Evolutionary conservation across 257 asterid species (phyloP).

Genomic region (Solanum paucissectum): DNA sequence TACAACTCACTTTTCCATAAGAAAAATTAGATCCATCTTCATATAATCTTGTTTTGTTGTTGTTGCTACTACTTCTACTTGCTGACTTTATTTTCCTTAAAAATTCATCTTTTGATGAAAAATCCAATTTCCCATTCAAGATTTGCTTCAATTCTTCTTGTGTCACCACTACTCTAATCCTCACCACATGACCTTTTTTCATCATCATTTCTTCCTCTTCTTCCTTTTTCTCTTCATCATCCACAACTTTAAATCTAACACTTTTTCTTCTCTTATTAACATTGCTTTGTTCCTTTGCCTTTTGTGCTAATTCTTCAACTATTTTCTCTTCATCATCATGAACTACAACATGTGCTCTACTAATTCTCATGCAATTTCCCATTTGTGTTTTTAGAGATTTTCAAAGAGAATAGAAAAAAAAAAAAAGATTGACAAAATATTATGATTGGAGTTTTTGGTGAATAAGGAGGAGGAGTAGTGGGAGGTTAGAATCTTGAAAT

Average conservation of each 20-base stretch:
- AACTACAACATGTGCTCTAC: not conserved
- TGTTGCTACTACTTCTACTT: not conserved
- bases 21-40: not conserved
- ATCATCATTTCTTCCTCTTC: not conserved
- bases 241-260: not conserved
- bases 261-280: not conserved
- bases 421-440: not conserved
- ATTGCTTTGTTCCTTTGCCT: not conserved
- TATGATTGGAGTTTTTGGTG: not conserved
- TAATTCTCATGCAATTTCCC: slow-evolving; percentile 14
- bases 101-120: slow-evolving; percentile 3
- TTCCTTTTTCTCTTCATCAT: not conserved
- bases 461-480: not conserved
- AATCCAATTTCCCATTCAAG: slow-evolving; percentile 3
- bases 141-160: slow-evolving; percentile 13
- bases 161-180: slow-evolving; percentile 18
- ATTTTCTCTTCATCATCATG: not conserved
- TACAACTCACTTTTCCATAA: not conserved
- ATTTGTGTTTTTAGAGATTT: not conserved
- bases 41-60: not conserved
- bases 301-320: not conserved
- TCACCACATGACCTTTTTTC: slow-evolving; percentile 5
- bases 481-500: not conserved
- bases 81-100: not conserved
- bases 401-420: not conserved